Base-by-base conservation (phyloP, 2,329 filamentous ascomycete genomes). In the Exophiala viscosa region DNA sequence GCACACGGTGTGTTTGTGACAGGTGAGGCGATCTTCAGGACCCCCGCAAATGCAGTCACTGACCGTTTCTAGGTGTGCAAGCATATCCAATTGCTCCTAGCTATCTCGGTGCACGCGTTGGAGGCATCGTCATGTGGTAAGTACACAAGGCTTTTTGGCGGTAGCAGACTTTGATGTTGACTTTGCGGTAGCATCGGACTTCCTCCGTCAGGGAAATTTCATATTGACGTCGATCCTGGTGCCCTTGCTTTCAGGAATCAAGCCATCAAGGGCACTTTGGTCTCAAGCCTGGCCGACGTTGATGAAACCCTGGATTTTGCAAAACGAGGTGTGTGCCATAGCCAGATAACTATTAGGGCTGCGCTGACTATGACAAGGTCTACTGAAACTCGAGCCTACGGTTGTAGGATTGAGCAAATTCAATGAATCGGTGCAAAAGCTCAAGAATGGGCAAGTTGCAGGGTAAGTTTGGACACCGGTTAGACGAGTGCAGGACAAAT, bases 121-220 rank as follows among this genome's bases (percentile, higher is more conserved):
- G 76, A 7, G 73, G 70, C 2, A 73, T 71, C 36, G 72, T 81
- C 18, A 79, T 81, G 75, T 81, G 77, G 57, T 60, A 38, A 45
- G 54, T 48, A 50, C 11, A 20, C n/a, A 33, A 14, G 11, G 13
- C n/a, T 23, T 8, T 13, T 17, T 15, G 1, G 9, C n/a, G 18
- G n/a, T 28, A 14, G 14, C 7, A 20, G 8, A 36, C 13, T 14
- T 8, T 8, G 18, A 15, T 35, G 17, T 35, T 54, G 40, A 54
- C 41, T 17, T 13, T 36, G 20, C 11, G 2, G 14, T 15, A 60
- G 57, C 55, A 73, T 78, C 53, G 76, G 74, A 8, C 59, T 71
- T 13, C 67, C 65, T 32, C 58, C 58, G 5, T 38, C 46, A 14
- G 58, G 58, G 13, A 60, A 58, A 42, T 58, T 40, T 38, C 53